phyloP scores from a whole-genome alignment of 352 stramenopile genomes.

The Globisporangium irregulare region DNA sequence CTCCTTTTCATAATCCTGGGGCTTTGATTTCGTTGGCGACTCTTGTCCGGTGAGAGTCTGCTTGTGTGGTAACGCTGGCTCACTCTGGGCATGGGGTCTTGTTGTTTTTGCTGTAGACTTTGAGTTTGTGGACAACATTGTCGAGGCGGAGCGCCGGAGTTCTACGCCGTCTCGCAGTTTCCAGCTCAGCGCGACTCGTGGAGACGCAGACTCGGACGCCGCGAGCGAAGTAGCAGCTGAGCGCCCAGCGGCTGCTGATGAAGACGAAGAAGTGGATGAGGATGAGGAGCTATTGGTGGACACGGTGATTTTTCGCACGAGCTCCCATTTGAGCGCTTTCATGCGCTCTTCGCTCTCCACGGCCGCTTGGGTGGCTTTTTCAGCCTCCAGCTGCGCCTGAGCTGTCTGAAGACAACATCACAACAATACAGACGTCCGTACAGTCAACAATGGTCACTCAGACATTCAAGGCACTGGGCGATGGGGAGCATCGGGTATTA shows the following conservation, averaged over 20 bases:
- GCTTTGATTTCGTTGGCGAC: not conserved
- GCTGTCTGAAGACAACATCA: slow-evolving; percentile 12
- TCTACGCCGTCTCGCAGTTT: slow-evolving; percentile 48
- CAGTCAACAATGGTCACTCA: no score
- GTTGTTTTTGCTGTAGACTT: not conserved
- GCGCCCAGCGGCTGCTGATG: not conserved
- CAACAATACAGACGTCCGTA: not conserved
- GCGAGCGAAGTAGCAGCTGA: slow-evolving; percentile 18
- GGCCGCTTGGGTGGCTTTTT: slow-evolving; percentile 35
- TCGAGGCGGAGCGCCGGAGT: slow-evolving; percentile 26
- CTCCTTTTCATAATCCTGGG: not conserved
- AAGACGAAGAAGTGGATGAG: not conserved
- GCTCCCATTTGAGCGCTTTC: slow-evolving; percentile 74
- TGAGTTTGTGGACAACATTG: not conserved
- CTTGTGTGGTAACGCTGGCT: slow-evolving; percentile 3
- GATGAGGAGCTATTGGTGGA: slow-evolving; percentile 13
- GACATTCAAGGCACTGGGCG: not conserved
- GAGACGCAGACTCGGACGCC: slow-evolving; percentile 18
- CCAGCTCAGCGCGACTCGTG: slow-evolving; percentile 45
- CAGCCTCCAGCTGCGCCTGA: slow-evolving; percentile 51
- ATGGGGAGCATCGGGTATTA: not conserved
- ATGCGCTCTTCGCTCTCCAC: slow-evolving; percentile 54
- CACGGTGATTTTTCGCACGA: slow-evolving; percentile 50
- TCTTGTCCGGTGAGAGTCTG: not conserved
- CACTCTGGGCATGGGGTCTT: slow-evolving; percentile 15